These are phyloP conservation scores for Ceratobasidium sp. DNA, from an alignment of 1,284 basidiomycete species.

Conservation along the genomic window DNA sequence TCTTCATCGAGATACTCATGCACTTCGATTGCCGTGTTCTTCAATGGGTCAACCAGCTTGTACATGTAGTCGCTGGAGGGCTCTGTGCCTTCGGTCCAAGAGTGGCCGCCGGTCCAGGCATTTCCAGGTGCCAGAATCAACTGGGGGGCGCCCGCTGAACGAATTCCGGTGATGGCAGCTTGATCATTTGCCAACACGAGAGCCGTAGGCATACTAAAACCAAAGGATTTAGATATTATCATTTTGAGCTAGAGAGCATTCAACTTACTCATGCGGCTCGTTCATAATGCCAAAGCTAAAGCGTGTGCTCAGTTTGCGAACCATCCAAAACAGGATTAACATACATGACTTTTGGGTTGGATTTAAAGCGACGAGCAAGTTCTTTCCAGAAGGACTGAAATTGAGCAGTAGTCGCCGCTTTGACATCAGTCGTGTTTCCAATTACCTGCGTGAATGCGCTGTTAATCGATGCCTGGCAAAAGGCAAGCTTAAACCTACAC, in stretches of 20 bases:
- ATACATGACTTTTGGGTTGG: conserved; percentile 45
- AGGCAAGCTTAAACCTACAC: conserved; percentile 51
- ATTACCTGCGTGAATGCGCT: conserved; percentile 54
- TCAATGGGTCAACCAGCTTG: conserved; percentile 57
- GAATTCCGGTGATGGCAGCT: conserved; percentile 59
- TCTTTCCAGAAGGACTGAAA: conserved; percentile 49
- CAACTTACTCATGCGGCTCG: conserved; percentile 56
- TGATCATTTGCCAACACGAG: conserved; percentile 59
- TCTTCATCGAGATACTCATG: conserved; percentile 59
- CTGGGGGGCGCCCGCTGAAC: conserved; percentile 57
- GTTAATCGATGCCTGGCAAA: background rate
- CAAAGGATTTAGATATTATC: background rate
- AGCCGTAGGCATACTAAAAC: conserved; percentile 54
- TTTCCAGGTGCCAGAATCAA: conserved; percentile 62
- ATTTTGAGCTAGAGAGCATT: background rate
- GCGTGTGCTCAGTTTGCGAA: background rate
- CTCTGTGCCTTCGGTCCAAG: conserved; percentile 56
- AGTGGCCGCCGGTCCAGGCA: conserved; percentile 60
- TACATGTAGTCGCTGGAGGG: conserved; percentile 60
- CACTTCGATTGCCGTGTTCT: conserved; percentile 61
- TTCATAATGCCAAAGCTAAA: conserved; percentile 53
- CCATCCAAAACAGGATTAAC: background rate
- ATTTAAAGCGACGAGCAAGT: conserved; percentile 47
- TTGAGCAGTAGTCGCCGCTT: conserved; percentile 57
- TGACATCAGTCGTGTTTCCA: conserved; percentile 59